Conservation (phyloP, 441 rosid species). For the Adansonia gregorii region DNA sequence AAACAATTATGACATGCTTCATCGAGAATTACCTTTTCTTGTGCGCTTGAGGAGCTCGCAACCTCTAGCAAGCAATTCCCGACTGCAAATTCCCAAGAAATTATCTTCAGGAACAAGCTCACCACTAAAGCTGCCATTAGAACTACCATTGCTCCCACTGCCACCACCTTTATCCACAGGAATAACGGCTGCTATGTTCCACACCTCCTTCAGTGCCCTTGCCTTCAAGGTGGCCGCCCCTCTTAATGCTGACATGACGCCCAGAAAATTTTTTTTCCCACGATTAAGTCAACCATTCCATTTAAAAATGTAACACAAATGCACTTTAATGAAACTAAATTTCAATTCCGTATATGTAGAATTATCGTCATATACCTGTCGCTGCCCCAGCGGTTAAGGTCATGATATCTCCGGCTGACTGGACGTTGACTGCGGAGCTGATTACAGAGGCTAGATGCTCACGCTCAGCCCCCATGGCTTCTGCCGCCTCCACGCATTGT, state of each 20-base stretch:
- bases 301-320: neutral
- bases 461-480: constrained; percentile 88
- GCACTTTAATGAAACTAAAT: neutral
- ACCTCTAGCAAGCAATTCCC: constrained; percentile 86
- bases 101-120: constrained; percentile 70
- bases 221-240: constrained; percentile 93
- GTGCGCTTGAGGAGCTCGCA: constrained; percentile 89
- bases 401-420: constrained; percentile 80
- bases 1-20: neutral
- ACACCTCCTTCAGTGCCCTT: constrained; percentile 84
- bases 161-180: constrained; percentile 68
- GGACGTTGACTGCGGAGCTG: constrained; percentile 78
- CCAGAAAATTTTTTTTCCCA: neutral
- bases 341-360: neutral
- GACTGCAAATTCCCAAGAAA: constrained; percentile 72
- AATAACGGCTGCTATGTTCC: constrained; percentile 89
- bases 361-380: constrained; percentile 52
- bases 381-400: constrained; percentile 94
- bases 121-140: constrained; percentile 62
- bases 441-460: constrained; percentile 74
- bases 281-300: neutral
- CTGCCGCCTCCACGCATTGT: constrained; percentile 90
- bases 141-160: constrained; percentile 52
- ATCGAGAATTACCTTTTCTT: constrained; percentile 59
- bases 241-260: constrained; percentile 60